These are phyloP conservation scores for Yamagishiella unicocca DNA, from an alignment of 139 green algal genomes.

Conservation along the genomic window DNA sequence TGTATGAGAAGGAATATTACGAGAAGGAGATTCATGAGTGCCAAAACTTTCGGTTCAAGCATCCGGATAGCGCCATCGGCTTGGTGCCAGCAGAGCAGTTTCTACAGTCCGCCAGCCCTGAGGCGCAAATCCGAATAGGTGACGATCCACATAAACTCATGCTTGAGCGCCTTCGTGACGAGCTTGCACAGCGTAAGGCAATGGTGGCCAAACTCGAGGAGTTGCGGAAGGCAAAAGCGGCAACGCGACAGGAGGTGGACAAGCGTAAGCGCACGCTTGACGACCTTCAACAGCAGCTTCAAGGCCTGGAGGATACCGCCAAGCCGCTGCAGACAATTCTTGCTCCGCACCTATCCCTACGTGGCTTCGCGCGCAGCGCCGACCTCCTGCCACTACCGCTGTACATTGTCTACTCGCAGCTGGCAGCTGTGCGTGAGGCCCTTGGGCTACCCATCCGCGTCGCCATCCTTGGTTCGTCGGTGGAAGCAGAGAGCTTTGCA, in stretches of 20 bases:
- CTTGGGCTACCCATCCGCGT: slow-evolving; percentile 62
- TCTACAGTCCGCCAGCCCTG: slow-evolving; percentile 23
- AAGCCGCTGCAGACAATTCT: slow-evolving; percentile 60
- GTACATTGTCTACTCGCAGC: slow-evolving; percentile 79
- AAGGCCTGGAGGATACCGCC: slow-evolving; percentile 55
- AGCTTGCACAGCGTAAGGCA: slow-evolving; percentile 65
- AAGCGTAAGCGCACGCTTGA: slow-evolving; percentile 59
- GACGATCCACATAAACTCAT: slow-evolving; percentile 55
- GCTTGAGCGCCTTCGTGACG: slow-evolving; percentile 65
- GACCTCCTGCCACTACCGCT: slow-evolving; percentile 73
- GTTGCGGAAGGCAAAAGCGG: slow-evolving; percentile 41
- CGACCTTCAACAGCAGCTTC: slow-evolving; percentile 64
- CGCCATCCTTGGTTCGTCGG: slow-evolving; percentile 59
- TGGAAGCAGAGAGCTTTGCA: slow-evolving; percentile 56
- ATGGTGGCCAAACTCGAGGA: slow-evolving; percentile 58
- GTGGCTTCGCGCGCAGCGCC: slow-evolving; percentile 47
- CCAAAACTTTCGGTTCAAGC: slow-evolving; percentile 70
- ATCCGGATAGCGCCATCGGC: slow-evolving; percentile 68
- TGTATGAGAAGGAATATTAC: slow-evolving; percentile 83
- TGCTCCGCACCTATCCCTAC: slow-evolving; percentile 14
- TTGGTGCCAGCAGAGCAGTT: slow-evolving; percentile 70
- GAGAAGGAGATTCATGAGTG: slow-evolving; percentile 80
- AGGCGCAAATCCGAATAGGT: background rate
- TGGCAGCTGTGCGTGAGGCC: slow-evolving; percentile 61
- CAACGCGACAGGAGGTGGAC: slow-evolving; percentile 51